Percentiles rank a stretch among this genome's conserved stretches.
These are phyloP conservation scores for Myriangium duriaei DNA, from an alignment of 2,329 filamentous ascomycete species.

Conservation along the genomic window DNA sequence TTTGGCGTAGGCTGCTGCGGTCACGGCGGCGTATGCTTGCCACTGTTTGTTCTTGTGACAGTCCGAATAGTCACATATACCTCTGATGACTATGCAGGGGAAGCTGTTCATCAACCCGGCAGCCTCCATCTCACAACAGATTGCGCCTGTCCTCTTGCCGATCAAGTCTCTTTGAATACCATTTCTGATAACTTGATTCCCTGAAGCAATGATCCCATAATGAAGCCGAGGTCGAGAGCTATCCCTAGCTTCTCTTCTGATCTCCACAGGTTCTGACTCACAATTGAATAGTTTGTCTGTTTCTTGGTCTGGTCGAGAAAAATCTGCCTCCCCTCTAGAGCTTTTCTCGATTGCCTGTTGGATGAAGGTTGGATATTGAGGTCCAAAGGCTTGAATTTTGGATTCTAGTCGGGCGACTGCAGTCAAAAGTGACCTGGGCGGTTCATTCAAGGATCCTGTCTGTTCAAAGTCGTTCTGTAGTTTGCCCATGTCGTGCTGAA, in stretches of 20 bases:
- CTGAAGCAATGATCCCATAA: constrained; percentile 29
- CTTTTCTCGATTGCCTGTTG: too few species aligned
- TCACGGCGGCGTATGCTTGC: constrained; percentile 16
- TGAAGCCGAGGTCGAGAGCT: constrained; percentile 19
- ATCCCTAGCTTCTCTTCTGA: background rate
- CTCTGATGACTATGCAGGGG: constrained; percentile 17
- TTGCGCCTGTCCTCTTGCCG: constrained; percentile 11
- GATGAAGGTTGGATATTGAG: background rate
- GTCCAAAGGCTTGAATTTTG: background rate
- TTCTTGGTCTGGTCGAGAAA: background rate
- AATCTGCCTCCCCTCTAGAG: too few species aligned
- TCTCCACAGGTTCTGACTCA: background rate
- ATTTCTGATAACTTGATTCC: constrained; percentile 18
- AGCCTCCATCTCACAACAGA: constrained; percentile 14
- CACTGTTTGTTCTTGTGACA: constrained; percentile 17
- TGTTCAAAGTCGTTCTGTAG: constrained; percentile 9
- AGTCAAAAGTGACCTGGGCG: constrained; percentile 9
- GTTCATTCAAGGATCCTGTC: constrained; percentile 13
- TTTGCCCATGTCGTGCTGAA: constrained; percentile 19
- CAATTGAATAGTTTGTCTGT: background rate
- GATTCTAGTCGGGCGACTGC: background rate
- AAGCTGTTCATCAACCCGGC: constrained; percentile 10
- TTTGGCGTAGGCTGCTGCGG: constrained; percentile 16
- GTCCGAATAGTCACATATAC: constrained; percentile 18
- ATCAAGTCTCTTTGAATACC: constrained; percentile 3